Evolutionary conservation across 2,329 filamentous ascomycete species (phyloP).

Genomic region (Aspergillus sp.): DNA sequence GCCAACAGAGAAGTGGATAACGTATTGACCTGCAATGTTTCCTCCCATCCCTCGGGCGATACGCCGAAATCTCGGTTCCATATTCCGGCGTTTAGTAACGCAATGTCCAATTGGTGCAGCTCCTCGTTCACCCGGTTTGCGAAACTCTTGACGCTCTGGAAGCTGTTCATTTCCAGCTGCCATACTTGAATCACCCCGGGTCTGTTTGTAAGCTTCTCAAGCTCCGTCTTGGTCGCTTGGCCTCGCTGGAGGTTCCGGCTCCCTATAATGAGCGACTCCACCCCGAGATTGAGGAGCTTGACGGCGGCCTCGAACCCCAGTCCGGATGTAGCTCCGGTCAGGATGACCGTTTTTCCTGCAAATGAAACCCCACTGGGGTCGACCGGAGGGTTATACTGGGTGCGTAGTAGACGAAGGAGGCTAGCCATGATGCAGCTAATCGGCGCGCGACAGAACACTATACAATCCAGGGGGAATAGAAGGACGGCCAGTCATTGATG

Average conservation of each 20-base stretch:
- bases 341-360: slow-evolving; percentile 48
- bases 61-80: slow-evolving; percentile 40
- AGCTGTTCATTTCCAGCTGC: slow-evolving; percentile 51
- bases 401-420: slow-evolving; percentile 32
- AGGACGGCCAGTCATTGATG: not conserved
- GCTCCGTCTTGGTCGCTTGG: slow-evolving; percentile 41
- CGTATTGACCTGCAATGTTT: slow-evolving; percentile 59
- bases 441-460: not conserved
- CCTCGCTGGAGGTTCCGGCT: slow-evolving; percentile 49
- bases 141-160: slow-evolving; percentile 49
- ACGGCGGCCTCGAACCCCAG: slow-evolving; percentile 53
- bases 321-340: slow-evolving; percentile 55
- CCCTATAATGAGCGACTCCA: slow-evolving; percentile 49
- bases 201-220: slow-evolving; percentile 37
- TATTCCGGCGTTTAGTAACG: slow-evolving; percentile 50
- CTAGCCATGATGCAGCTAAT: slow-evolving; percentile 27
- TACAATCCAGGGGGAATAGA: not conserved
- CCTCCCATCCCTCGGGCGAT: slow-evolving; percentile 51
- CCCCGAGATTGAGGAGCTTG: slow-evolving; percentile 48
- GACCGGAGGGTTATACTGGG: slow-evolving; percentile 37
- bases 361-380: slow-evolving; percentile 43
- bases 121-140: slow-evolving; percentile 38
- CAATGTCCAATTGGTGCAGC: slow-evolving; percentile 47
- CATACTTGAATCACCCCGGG: slow-evolving; percentile 44
- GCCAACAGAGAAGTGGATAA: slow-evolving; percentile 59